Percentiles rank a stretch among this genome's conserved stretches.
phyloP scores from a whole-genome alignment of 1,284 basidiomycete genomes.

The Phellopilus nigrolimitatus region DNA sequence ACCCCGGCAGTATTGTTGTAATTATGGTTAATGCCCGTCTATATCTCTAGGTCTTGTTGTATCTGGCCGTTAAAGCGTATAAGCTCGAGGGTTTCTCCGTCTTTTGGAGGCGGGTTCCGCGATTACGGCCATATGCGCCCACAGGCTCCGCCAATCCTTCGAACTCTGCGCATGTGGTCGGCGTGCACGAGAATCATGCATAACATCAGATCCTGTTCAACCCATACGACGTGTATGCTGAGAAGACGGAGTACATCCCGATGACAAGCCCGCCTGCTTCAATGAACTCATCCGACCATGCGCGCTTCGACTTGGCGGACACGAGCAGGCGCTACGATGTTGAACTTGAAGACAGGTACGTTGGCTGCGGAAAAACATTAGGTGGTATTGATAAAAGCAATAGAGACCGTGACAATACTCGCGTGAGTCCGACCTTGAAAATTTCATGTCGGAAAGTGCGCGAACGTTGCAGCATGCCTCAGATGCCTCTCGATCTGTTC shows the following conservation, averaged over 20 bases:
- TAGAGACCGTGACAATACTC: too few species aligned
- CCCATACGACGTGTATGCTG: not conserved
- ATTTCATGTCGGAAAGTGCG: too few species aligned
- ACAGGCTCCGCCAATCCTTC: not conserved
- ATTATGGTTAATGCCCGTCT: not conserved
- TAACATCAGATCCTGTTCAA: not conserved
- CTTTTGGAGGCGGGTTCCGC: constrained; percentile 10
- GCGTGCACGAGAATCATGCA: not conserved
- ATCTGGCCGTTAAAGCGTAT: constrained; percentile 11
- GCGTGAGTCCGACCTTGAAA: too few species aligned
- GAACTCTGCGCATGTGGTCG: too few species aligned
- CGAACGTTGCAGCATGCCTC: too few species aligned
- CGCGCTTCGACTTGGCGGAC: not conserved
- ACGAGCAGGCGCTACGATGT: not conserved
- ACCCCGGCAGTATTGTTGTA: not conserved
- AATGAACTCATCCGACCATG: not conserved
- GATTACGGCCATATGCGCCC: constrained; percentile 7
- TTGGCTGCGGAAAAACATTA: too few species aligned
- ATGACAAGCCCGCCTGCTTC: not conserved
- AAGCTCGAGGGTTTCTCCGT: constrained; percentile 5
- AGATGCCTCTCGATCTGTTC: too few species aligned
- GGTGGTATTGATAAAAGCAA: too few species aligned
- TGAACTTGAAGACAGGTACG: too few species aligned
- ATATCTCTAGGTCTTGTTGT: constrained; percentile 4
- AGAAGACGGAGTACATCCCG: not conserved